phyloP scores from a whole-genome alignment of 768 basidiomycete species.

The Lactarius psammicola region DNA sequence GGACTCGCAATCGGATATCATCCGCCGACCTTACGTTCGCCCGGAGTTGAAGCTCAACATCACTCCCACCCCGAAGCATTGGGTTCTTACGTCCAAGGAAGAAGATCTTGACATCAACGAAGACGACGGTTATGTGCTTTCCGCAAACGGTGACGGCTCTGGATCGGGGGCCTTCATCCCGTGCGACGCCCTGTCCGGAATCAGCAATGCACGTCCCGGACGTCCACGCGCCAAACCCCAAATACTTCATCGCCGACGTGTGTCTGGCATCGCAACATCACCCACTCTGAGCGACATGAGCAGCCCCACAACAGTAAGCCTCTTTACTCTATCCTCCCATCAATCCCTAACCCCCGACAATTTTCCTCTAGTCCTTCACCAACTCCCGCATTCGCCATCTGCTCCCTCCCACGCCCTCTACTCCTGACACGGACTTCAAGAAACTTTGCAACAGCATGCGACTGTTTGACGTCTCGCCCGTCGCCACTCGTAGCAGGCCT shows the following conservation, averaged over 20 bases:
- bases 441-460: slow-evolving; percentile 21
- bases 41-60: slow-evolving; percentile 12
- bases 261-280: slow-evolving; percentile 1
- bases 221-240: slow-evolving; percentile 22
- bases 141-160: slow-evolving; percentile 23
- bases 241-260: slow-evolving; percentile 19
- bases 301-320: slow-evolving; percentile 20
- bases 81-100: slow-evolving; percentile 1
- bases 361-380: slow-evolving; percentile 7
- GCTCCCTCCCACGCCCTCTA: slow-evolving; percentile 20
- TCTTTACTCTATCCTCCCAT: neutral
- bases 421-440: slow-evolving; percentile 24
- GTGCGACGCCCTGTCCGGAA: slow-evolving; percentile 16
- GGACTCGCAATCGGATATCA: neutral
- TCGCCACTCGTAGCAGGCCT: neutral
- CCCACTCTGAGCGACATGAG: slow-evolving; percentile 8
- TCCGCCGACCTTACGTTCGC: slow-evolving; percentile 15
- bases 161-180: slow-evolving; percentile 12
- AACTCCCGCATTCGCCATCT: slow-evolving; percentile 16
- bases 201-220: slow-evolving; percentile 6
- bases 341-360: neutral
- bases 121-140: slow-evolving; percentile 28
- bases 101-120: slow-evolving; percentile 22
- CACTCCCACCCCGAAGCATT: slow-evolving; percentile 10
- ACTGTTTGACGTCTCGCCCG: slow-evolving; percentile 2